Percentiles rank a stretch among this genome's conserved stretches.
phyloP scores from a whole-genome alignment of 768 basidiomycete genomes.

The Leccinum sublutescens region DNA sequence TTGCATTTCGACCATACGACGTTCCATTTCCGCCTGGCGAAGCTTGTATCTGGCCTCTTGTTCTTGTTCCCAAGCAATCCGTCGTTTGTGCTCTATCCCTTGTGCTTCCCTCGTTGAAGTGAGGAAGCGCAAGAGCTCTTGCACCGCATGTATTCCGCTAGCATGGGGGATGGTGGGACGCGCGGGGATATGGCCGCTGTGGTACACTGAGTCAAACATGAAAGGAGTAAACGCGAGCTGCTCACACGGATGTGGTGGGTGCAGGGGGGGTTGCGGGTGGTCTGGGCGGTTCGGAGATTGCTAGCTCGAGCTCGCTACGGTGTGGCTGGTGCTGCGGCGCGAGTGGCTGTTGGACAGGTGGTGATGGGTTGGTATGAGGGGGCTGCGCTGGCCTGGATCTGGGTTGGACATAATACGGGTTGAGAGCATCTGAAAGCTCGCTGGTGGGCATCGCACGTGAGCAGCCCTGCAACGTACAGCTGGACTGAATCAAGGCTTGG shows the following conservation, averaged over 20 bases:
- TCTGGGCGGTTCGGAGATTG: constrained; percentile 46
- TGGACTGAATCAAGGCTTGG: neutral
- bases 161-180: constrained; percentile 32
- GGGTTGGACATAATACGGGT: constrained; percentile 56
- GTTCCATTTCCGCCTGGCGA: constrained; percentile 58
- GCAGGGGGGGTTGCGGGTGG: constrained; percentile 22
- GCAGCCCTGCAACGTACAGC: neutral
- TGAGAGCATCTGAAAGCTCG: constrained; percentile 78
- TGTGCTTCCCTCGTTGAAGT: constrained; percentile 57
- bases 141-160: constrained; percentile 45
- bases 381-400: constrained; percentile 31
- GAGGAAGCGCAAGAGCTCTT: constrained; percentile 60
- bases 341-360: constrained; percentile 29
- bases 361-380: constrained; percentile 18
- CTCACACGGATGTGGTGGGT: constrained; percentile 39
- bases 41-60: constrained; percentile 60
- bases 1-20: constrained; percentile 52
- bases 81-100: constrained; percentile 57
- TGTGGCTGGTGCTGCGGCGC: constrained; percentile 47
- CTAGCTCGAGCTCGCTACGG: constrained; percentile 63
- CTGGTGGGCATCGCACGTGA: constrained; percentile 53
- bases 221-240: neutral
- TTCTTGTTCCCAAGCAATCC: constrained; percentile 66
- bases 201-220: neutral
- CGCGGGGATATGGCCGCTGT: constrained; percentile 10